These are phyloP conservation scores for Trypanosoma vivax DNA, from an alignment of 208 protist genomes.

Conservation along the genomic window DNA sequence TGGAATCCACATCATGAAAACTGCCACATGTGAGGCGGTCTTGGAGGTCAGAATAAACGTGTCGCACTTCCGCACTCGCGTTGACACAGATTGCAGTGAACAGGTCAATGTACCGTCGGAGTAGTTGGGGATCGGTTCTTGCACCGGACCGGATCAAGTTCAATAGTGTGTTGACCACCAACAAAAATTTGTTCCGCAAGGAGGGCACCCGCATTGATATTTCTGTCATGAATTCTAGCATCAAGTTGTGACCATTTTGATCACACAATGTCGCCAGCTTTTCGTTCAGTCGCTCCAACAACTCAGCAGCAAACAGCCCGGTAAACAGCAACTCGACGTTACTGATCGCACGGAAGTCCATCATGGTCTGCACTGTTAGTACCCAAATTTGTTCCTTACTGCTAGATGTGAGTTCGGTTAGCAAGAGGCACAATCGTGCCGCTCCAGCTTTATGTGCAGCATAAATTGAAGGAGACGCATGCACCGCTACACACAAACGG, in stretches of 20 bases:
- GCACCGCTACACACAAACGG: constrained; percentile 13
- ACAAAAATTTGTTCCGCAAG: constrained; percentile 10
- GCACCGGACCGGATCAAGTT: constrained; percentile 8
- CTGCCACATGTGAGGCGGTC: constrained; percentile 2
- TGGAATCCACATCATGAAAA: constrained; percentile 11
- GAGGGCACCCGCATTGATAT: constrained; percentile 15
- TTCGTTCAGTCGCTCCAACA: constrained; percentile 15
- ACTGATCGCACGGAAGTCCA: not conserved
- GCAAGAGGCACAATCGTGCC: constrained; percentile 5
- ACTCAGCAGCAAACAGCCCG: constrained; percentile 4
- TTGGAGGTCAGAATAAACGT: constrained; percentile 5
- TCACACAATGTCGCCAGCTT: constrained; percentile 1
- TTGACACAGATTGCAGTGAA: constrained; percentile 6
- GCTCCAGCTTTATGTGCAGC: constrained; percentile 19
- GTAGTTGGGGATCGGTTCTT: constrained; percentile 9
- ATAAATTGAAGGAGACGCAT: constrained; percentile 1
- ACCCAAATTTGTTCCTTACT: not conserved
- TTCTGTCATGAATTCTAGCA: constrained; percentile 12
- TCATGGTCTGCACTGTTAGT: constrained; percentile 16
- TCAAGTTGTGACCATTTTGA: constrained; percentile 6
- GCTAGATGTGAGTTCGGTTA: constrained; percentile 15
- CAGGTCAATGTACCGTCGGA: constrained; percentile 9
- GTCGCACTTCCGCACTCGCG: not conserved
- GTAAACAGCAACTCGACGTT: constrained; percentile 23
- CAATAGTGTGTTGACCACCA: constrained; percentile 2